Base-by-base conservation (phyloP, 441 rosid species). In the Theobroma grandiflorum region DNA sequence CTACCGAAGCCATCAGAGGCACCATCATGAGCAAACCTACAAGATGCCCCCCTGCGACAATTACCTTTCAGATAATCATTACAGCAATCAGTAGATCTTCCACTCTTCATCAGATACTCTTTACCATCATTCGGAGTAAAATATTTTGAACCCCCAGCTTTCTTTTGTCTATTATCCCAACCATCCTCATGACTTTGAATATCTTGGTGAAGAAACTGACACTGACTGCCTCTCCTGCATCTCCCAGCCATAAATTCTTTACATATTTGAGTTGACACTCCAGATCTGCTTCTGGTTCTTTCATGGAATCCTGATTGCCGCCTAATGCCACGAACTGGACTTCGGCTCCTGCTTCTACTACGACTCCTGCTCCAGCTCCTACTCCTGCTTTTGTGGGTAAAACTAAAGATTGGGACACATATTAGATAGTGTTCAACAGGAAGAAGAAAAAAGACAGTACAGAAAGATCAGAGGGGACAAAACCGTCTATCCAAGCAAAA, bases 281-380 rank as follows among this genome's bases (percentile, higher is more conserved):
- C 89, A 47, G 92, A 83, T 89, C 95, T 87, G 78, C 87, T 83
- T 84, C 90, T 88, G 73, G 79, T 87, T 86, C 90, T 87, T 76
- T 89, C 98, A 86, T 87, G 83, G 35, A 83, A 78, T 73, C 87
- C 95, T 65, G 91, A 83, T 69, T 95, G 96, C 85, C 87, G 86
- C 89, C 89, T 90, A 84, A 87, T 86, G 71, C 92, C 89, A 80
- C 76, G 88, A 66, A 81, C 74, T n/a, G 99, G 97, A 65, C 98
- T 93, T 79, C 89, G 81, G 85, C 96, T 96, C 87, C 91, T 71
- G 84, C 98, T 92, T 70, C 91, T 84, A 80, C 98, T 92, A 64
- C 78, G 63, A 85, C 97, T 94, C 52, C 79, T 83, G 68, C 89
- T 88, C 55, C 77, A 3, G 62, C 92, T 87, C 71, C 85, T 74